Base-by-base conservation (phyloP, 2,329 filamentous ascomycete genomes). In the Epichloe bromicola region DNA sequence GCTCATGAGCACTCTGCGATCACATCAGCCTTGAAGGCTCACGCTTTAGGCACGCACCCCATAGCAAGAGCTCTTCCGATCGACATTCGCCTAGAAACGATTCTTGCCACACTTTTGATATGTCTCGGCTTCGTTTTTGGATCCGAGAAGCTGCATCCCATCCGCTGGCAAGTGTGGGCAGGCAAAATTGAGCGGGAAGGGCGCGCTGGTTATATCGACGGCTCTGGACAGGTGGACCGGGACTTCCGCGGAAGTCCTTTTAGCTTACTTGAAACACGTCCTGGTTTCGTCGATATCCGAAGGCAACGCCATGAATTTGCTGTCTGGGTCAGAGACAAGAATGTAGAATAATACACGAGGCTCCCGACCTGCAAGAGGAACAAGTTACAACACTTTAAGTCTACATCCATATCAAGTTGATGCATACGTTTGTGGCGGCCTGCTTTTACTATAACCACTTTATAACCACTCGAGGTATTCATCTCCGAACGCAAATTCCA, bases 1-100 rank as follows among this genome's bases (percentile, higher is more conserved):
- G 89, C 90, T 45, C 86, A 95, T 68, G 93, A 98, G 71, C 87
- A 95, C 70, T 85, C 88, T 6, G 75, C 82, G 20, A 78, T 95
- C 47, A 80, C 83, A 59, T 78, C 83, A 51, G 72, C 74, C 36
- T 67, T 74, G 49, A 65, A 71, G 42, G 69, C 72, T 33, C 65
- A 73, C 41, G 61, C 71, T 4, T 61, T 70, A 26, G 65, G 74
- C 4, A 67, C 72, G 33, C 61, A 68, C 19, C 62, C 70, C 14
- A 60, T 70, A 3, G 58, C 66, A 48, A 62, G 68, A 52, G 71
- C 76, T 15, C 76, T 97, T 1, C 91, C 93, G 0, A 70, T 86
- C 55, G 93, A 98, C 63, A 94, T 98, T 60, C 80, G 82, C 38
- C 76, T 95, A 59, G 93, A 98, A 69, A 89, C 90, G 1, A 73